Evolutionary conservation across 2,329 filamentous ascomycete species (phyloP).

Genomic region (Fusarium odoratissimum): DNA sequence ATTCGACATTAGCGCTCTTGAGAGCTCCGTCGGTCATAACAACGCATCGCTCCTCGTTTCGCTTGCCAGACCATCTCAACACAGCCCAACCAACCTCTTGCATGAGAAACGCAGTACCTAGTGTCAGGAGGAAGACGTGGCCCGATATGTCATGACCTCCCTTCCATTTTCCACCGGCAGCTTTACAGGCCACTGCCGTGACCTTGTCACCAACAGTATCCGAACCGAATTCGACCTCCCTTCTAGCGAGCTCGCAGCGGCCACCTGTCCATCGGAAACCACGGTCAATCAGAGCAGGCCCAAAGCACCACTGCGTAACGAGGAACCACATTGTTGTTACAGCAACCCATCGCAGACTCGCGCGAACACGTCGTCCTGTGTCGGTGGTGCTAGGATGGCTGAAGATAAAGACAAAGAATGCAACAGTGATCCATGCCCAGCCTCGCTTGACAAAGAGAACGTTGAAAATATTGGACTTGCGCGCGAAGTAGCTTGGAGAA

Average conservation of each 20-base stretch:
- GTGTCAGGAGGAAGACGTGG: slow-evolving; percentile 91
- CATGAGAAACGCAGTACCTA: slow-evolving; percentile 83
- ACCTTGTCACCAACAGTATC: slow-evolving; percentile 64
- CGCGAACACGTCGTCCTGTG: slow-evolving; percentile 61
- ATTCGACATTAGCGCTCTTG: slow-evolving; percentile 67
- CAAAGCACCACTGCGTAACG: slow-evolving; percentile 97
- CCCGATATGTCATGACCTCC: slow-evolving; percentile 98
- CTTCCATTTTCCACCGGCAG: slow-evolving; percentile 83
- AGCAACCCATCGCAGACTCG: slow-evolving; percentile 73
- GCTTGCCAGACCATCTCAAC: slow-evolving; percentile 53
- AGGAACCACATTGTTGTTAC: slow-evolving; percentile 85
- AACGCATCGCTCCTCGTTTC: slow-evolving; percentile 72
- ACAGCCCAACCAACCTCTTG: slow-evolving; percentile 79
- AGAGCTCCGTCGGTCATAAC: slow-evolving; percentile 74
- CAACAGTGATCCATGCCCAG: slow-evolving; percentile 88
- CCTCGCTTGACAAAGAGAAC: slow-evolving; percentile 93
- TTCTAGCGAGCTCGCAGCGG: slow-evolving; percentile 73
- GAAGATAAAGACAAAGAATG: slow-evolving; percentile 76
- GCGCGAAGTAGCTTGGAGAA: slow-evolving; percentile 89
- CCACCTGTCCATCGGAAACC: slow-evolving; percentile 91
- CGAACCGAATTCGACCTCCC: slow-evolving; percentile 59
- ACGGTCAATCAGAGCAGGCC: slow-evolving; percentile 88
- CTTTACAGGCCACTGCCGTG: slow-evolving; percentile 84
- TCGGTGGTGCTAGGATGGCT: slow-evolving; percentile 70
- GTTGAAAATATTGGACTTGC: slow-evolving; percentile 94